Percentiles rank a stretch among this genome's conserved stretches.
These are phyloP conservation scores for Sedum album DNA, from an alignment of 164 flowering plant genomes.

Conservation along the genomic window DNA sequence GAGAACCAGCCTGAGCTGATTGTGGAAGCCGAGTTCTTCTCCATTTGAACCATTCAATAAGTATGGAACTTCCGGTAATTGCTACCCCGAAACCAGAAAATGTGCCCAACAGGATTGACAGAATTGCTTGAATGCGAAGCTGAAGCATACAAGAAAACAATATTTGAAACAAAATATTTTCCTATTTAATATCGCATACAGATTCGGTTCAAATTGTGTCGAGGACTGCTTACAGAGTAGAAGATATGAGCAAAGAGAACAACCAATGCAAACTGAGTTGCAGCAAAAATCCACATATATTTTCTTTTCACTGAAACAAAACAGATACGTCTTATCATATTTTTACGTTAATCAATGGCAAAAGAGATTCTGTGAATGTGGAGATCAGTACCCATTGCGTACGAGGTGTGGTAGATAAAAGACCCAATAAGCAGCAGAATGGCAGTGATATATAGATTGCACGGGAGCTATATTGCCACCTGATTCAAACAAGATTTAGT, in stretches of 20 bases:
- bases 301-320: slow-evolving; percentile 51
- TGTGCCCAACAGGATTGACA: slow-evolving; percentile 13
- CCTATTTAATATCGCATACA: too few relatives aligned
- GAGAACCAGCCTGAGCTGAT: not conserved
- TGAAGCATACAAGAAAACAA: not conserved
- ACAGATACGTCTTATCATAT: too few relatives aligned
- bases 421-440: not conserved
- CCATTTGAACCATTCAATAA: slow-evolving; percentile 68
- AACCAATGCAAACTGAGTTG: slow-evolving; percentile 71
- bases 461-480: not conserved
- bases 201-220: not conserved
- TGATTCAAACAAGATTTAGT: not conserved
- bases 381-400: not conserved
- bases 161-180: not conserved
- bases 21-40: slow-evolving; percentile 17
- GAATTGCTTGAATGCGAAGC: not conserved
- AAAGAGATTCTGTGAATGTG: too few relatives aligned
- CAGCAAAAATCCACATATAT: slow-evolving; percentile 79
- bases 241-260: slow-evolving; percentile 87
- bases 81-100: slow-evolving; percentile 81
- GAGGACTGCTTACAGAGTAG: slow-evolving; percentile 42
- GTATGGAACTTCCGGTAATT: slow-evolving; percentile 68
- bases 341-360: too few relatives aligned
- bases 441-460: not conserved
- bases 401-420: not conserved